Conservation (phyloP, 768 basidiomycete species). For the Termitomyces sp. region DNA sequence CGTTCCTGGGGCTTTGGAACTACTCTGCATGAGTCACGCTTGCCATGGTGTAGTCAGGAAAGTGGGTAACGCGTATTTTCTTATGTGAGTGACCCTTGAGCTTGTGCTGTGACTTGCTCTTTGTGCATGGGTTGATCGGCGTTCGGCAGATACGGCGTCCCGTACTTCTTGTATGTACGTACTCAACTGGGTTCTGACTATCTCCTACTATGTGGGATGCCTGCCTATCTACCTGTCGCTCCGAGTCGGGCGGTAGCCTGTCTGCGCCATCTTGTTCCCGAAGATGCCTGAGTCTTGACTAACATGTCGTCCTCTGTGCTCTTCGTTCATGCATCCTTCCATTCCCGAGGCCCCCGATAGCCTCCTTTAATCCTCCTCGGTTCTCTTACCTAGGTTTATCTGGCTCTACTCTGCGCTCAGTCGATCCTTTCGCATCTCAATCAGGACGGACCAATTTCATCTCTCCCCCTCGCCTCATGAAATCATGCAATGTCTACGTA, state of each 20-base stretch:
- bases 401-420: neutral
- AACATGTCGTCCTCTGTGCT: neutral
- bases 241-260: neutral
- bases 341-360: neutral
- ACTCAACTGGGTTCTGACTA: neutral
- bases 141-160: neutral
- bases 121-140: neutral
- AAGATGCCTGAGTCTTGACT: neutral
- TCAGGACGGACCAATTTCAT: neutral
- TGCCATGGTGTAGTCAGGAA: neutral
- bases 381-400: neutral
- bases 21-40: neutral
- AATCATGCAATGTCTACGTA: neutral
- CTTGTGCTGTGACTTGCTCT: neutral
- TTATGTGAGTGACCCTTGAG: slow-evolving; percentile 9
- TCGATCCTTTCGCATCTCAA: neutral
- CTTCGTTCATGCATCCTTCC: neutral
- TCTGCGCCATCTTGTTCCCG: neutral
- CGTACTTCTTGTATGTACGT: neutral
- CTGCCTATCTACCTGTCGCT: no score
- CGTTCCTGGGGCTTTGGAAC: slow-evolving; percentile 61
- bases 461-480: neutral
- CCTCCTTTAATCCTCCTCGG: neutral
- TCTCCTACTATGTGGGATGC: neutral
- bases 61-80: neutral